Conservation (phyloP, 441 rosid genomes). For the Populus hybrid region DNA sequence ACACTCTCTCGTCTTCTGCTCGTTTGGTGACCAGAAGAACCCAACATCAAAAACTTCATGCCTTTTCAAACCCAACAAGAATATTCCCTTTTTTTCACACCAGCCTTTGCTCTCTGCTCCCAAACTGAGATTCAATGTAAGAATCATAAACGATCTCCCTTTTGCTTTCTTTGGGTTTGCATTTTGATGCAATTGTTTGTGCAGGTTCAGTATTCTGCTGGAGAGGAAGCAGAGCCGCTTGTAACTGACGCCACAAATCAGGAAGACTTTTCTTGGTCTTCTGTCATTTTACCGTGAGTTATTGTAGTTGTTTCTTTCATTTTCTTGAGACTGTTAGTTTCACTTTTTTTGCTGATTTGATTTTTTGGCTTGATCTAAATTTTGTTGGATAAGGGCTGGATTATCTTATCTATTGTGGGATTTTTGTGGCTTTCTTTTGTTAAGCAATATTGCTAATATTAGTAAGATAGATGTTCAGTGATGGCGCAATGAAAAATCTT, state of each 20-base stretch:
- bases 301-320: conserved; percentile 4
- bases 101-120: conserved; percentile 26
- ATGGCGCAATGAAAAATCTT: not conserved
- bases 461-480: not conserved
- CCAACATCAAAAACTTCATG: conserved; percentile 12
- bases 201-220: conserved; percentile 52
- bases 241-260: conserved; percentile 38
- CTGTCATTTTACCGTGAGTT: conserved; percentile 84
- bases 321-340: not conserved
- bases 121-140: conserved; percentile 37
- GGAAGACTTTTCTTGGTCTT: conserved; percentile 82
- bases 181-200: conserved; percentile 16
- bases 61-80: conserved; percentile 13
- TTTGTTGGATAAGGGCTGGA: not conserved
- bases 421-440: not conserved
- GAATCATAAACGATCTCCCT: not conserved
- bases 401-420: not conserved
- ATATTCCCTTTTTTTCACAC: conserved; percentile 13
- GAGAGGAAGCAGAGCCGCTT: conserved; percentile 48
- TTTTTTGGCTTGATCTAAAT: not conserved
- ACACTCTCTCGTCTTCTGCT: conserved; percentile 8
- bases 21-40: conserved; percentile 17
- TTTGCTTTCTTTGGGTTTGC: not conserved
- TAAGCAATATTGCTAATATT: not conserved
- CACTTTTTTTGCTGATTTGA: not conserved